Evolutionary conservation across 163 green algal species (phyloP).

Genomic region (Scenedesmus sp.): DNA sequence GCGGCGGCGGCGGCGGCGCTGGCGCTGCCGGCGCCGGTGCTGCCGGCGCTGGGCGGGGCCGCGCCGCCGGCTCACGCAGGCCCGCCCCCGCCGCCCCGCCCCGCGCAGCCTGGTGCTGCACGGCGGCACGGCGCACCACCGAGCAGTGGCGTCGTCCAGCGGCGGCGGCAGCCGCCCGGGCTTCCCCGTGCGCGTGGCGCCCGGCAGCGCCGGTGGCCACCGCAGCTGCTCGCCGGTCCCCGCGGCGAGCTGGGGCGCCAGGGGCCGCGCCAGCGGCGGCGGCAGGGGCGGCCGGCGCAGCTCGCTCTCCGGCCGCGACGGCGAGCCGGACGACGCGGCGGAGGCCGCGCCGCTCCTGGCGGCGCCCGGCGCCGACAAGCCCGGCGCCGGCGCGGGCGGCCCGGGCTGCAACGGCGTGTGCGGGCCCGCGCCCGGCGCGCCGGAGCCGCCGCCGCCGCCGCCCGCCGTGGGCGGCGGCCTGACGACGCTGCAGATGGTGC

Average conservation of each 20-base stretch:
- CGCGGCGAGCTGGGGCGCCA: neutral
- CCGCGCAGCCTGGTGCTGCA: too few relatives aligned
- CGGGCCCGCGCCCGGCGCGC: neutral
- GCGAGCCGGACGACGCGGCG: neutral
- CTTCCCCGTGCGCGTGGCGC: too few relatives aligned
- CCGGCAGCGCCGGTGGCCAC: too few relatives aligned
- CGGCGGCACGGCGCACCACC: slow-evolving; percentile 1
- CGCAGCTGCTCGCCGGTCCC: neutral
- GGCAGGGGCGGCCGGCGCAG: neutral
- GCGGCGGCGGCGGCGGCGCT: neutral
- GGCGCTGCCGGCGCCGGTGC: neutral
- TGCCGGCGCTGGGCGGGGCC: neutral
- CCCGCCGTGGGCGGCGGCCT: slow-evolving; percentile 44
- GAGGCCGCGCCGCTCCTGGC: neutral
- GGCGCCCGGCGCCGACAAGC: neutral
- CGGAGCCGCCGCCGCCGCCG: neutral
- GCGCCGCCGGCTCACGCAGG: too few relatives aligned
- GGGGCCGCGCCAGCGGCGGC: neutral
- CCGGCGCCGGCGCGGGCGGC: neutral
- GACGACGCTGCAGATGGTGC: slow-evolving; percentile 41
- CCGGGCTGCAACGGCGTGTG: neutral
- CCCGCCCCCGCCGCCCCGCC: too few relatives aligned
- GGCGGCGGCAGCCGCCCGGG: neutral
- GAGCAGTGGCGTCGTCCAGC: neutral
- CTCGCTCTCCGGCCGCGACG: too few relatives aligned